These are phyloP conservation scores for Phialocephala subalpina DNA, from an alignment of 2,329 filamentous ascomycete species.

Conservation along the genomic window DNA sequence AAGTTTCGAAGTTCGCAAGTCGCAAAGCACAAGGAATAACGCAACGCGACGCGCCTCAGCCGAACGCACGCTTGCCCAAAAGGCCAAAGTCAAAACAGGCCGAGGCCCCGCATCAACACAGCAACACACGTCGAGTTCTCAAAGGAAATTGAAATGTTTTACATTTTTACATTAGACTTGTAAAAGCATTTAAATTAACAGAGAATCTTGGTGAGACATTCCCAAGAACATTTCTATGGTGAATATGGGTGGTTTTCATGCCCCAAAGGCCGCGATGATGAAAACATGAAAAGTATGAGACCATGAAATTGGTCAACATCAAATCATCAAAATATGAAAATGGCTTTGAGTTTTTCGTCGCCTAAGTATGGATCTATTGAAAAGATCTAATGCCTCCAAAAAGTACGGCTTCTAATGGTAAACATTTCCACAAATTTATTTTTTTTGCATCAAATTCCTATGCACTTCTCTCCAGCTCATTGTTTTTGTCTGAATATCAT, in stretches of 20 bases:
- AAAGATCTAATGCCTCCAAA: background rate
- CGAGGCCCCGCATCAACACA: constrained; percentile 19
- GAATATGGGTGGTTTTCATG: background rate
- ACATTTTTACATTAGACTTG: background rate
- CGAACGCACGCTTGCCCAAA: constrained; percentile 7
- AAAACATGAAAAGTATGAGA: too few relatives aligned
- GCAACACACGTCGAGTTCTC: constrained; percentile 23
- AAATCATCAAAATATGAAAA: background rate
- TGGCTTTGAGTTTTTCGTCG: background rate
- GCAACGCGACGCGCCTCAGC: background rate
- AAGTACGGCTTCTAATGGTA: background rate
- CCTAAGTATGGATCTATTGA: background rate
- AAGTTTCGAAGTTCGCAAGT: constrained; percentile 9
- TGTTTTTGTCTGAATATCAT: background rate
- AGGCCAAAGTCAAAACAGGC: constrained; percentile 18
- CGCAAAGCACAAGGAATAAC: background rate
- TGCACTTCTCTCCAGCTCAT: background rate
- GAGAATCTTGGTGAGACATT: background rate
- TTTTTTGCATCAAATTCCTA: background rate
- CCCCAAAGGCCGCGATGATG: background rate
- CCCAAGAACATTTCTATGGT: background rate
- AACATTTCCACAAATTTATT: background rate
- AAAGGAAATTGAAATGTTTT: constrained; percentile 4
- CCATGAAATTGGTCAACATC: too few relatives aligned
- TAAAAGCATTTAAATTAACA: background rate